Base-by-base conservation (phyloP, 148 eudicot genomes). In the Nyssa sinensis region DNA sequence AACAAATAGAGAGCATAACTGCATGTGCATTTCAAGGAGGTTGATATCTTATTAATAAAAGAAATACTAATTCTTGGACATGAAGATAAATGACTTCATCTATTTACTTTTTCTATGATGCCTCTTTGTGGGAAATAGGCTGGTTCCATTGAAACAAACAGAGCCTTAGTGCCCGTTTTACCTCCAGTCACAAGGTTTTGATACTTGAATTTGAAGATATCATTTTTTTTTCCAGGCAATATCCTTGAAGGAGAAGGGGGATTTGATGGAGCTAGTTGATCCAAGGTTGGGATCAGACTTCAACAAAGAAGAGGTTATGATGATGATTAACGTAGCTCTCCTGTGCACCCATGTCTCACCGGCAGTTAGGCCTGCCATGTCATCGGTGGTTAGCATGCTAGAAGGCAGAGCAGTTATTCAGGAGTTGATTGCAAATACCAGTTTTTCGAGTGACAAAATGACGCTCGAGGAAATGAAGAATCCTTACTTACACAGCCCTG, bases 361-460 rank as follows among this genome's bases (percentile, higher is more conserved):
- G n/a, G 25, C 73, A 13, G 70, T 49, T 33, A 80, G 83, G 73
- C 83, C 83, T 14, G 12, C 59, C 13, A 80, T 80, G 83, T 80
- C 83, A 33, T 66, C 83, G 7, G 83, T 76, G 25, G 79, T 72
- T 4, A 72, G 80, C 77, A 66, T 76, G 69, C 73, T 80, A 12
- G 83, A 80, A 72, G 77, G 74, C 25, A 21, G 49, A 34, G 41
- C 31, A 32, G 29, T 37, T 47, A 23, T 49, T 23, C 27, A 64
- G 33, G 73, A 60, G n/a, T 44, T 64, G 10, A 37, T 58, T 57
- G 17, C 51, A 24, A 71, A 58, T 12, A 14, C n/a, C 14, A 66
- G n/a, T n/a, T n/a, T n/a, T n/a, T n/a, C 57, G 10, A 17, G 6
- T 23, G 51, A 17, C 7, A 10, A 64, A 4, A 31, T 24, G 31